Base-by-base conservation (phyloP, 257 asterid species). In the Mitragyna speciosa region DNA sequence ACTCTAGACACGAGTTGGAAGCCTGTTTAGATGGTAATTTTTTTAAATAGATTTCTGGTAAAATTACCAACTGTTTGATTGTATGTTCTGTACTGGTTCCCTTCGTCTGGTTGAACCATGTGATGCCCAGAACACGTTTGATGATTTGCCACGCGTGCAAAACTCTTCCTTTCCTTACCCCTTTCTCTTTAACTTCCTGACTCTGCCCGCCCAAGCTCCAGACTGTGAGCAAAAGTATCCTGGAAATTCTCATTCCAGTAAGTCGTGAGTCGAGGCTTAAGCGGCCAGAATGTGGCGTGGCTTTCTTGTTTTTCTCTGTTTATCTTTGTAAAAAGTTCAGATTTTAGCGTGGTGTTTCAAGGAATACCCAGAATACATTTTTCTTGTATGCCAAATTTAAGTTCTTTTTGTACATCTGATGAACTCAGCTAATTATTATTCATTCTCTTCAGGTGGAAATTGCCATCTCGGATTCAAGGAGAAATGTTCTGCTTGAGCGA, bases 401-500 rank as follows among this genome's bases (percentile, higher is more conserved):
- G 26, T 12, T 24, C 17, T 41, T 48, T 20, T 24, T 9, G 61
- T 20, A 54, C 14, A 49, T 17, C 24, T 54, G 61, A 54, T 54
- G 61, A 17, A 19, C 61, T 54, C 8, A 1, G 9, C 61, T 54
- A 54, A 54, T 41, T 11, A 24, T 68, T 68, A 16, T 26, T 0
- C 48, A 12, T 67, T 52, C 56, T 52, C 24, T 41, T 41, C 52
- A 36, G 75, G 81, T 31, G 64, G 66, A 78, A 69, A n/a, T n/a
- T 73, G 31, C 58, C 4, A 24, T 64, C 20, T 45, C 43, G 70
- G 81, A 78, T 74, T 78, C 45, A 33, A 63, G 54, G 77, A 70
- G 79, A 43, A 85, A 89, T 95, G 99, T 95, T 93, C 77, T 86
- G 86, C 83, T 77, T 93, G 91, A 93, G 93, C 73, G 89, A 86